Base-by-base conservation (phyloP, 768 basidiomycete genomes). In the Boletus sensibilis region DNA sequence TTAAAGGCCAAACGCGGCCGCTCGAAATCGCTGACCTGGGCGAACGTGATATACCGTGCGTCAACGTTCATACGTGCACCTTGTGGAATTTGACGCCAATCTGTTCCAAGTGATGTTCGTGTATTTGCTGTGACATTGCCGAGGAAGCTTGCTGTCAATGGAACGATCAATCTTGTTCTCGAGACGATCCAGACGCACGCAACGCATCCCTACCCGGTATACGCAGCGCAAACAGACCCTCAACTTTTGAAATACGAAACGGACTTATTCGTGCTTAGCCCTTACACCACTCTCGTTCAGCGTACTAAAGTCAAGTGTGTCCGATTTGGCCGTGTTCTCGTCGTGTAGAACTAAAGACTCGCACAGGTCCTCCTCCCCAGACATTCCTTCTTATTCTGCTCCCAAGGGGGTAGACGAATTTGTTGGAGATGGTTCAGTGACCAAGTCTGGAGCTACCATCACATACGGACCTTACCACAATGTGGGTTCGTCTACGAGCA, bases 401-500 rank as follows among this genome's bases (percentile, higher is more conserved):
- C 90, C 91, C 2, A 75, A 85, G 60, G 74, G 78, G 31, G 62
- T 87, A 18, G 79, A 83, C 5, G 76, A 72, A 37, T 88, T 90
- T 68, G 79, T 84, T 16, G 70, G 76, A 18, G 88, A 87, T n/a
- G 74, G 71, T 25, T 66, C 82, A 6, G 86, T 80, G 13, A 84
- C 86, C 38, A 90, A 90, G 71, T 82, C 88, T 43, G 90, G 92
- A 37, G 79, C 88, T 9, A 88, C 88, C 5, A 72, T 97, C 35
- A 93, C 91, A 12, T 95, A 95, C 62, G 95, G 95, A 1, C 94
- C 95, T 14, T 97, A 85, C 75, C 81, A 84, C 67, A 81, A 86
- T 56, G 77, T 96, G 45, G 88, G 86, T 14, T 66, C 82, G 11
- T 88, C 92, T 4, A 72, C 85, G 1, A 79, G 76, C 49, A 47